Evolutionary conservation across 148 eudicot species (phyloP).

Genomic region (Bassia scoparia): DNA sequence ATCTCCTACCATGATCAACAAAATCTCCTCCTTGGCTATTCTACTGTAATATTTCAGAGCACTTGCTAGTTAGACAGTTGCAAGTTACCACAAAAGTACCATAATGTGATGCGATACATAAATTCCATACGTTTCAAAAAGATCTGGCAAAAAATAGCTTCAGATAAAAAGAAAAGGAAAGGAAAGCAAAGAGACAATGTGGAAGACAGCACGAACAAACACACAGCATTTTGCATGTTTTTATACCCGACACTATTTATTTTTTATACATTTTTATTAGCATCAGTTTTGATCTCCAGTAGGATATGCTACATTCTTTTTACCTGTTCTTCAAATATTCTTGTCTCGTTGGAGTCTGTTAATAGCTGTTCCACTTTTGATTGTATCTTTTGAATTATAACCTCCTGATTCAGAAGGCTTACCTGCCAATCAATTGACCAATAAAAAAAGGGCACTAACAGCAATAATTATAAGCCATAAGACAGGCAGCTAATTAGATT

Average conservation of each 20-base stretch:
- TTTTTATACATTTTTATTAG: not conserved
- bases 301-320: not conserved
- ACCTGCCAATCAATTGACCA: slow-evolving; percentile 47
- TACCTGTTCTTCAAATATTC: slow-evolving; percentile 91
- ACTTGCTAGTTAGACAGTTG: no score
- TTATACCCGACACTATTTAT: not conserved
- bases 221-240: not conserved
- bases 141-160: no score
- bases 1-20: not conserved
- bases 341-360: slow-evolving; percentile 74
- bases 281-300: not conserved
- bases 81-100: not conserved
- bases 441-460: slow-evolving; percentile 2
- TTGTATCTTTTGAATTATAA: slow-evolving; percentile 89
- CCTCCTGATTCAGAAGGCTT: slow-evolving; percentile 94
- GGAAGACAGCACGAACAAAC: not conserved
- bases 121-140: no score
- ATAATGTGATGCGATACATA: not conserved
- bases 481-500: slow-evolving; percentile 2
- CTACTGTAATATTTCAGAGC: not conserved
- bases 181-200: not conserved
- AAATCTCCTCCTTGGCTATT: not conserved
- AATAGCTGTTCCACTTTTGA: slow-evolving; percentile 64
- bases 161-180: slow-evolving; percentile 8
- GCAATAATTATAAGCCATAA: slow-evolving; percentile 7